Evolutionary conservation across 495 filamentous ascomycete species (phyloP).

Genomic region (Durotheca rogersii): DNA sequence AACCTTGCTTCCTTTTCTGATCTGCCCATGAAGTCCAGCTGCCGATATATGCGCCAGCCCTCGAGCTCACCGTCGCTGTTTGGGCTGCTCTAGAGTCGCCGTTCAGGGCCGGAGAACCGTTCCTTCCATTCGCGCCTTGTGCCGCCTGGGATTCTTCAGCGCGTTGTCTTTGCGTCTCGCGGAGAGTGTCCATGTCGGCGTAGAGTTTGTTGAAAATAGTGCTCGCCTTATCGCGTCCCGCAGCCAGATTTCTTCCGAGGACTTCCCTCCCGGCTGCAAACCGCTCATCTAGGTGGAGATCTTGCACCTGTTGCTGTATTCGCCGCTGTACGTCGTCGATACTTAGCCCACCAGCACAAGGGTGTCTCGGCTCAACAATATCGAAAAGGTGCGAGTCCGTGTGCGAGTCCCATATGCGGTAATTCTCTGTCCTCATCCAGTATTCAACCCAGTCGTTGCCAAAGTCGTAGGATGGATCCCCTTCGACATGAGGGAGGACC

Average conservation of each 20-base stretch:
- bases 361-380: slow-evolving; percentile 88
- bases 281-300: slow-evolving; percentile 84
- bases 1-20: slow-evolving; percentile 74
- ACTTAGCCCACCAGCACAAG: slow-evolving; percentile 88
- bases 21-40: slow-evolving; percentile 95
- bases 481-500: slow-evolving; percentile 67
- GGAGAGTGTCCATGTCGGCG: slow-evolving; percentile 81
- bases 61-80: slow-evolving; percentile 66
- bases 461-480: slow-evolving; percentile 84
- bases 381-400: slow-evolving; percentile 89
- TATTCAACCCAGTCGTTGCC: slow-evolving; percentile 70
- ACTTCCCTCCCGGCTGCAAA: slow-evolving; percentile 75
- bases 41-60: slow-evolving; percentile 83
- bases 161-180: slow-evolving; percentile 75
- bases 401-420: slow-evolving; percentile 70
- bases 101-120: slow-evolving; percentile 35
- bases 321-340: slow-evolving; percentile 94
- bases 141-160: slow-evolving; percentile 57
- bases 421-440: slow-evolving; percentile 88
- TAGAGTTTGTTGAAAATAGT: slow-evolving; percentile 83
- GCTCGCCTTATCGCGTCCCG: slow-evolving; percentile 79
- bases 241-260: slow-evolving; percentile 75
- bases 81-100: slow-evolving; percentile 67
- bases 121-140: slow-evolving; percentile 32
- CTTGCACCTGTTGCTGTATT: slow-evolving; percentile 82